These are phyloP conservation scores for Diaporthe vexans DNA, from an alignment of 2,329 filamentous ascomycete genomes.

Conservation along the genomic window DNA sequence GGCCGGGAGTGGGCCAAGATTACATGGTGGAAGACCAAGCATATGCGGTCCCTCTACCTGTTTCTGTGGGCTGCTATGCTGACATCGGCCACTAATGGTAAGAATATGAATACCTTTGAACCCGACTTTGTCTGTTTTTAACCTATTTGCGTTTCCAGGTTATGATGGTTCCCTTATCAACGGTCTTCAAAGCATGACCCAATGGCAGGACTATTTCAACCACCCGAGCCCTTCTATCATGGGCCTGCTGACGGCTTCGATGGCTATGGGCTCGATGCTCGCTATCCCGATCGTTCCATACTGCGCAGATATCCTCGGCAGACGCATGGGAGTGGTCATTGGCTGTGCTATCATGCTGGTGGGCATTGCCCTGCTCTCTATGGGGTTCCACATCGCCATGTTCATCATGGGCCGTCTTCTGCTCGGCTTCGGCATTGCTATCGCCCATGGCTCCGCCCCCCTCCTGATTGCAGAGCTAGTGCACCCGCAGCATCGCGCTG, in stretches of 20 bases:
- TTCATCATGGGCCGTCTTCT: slow-evolving; percentile 57
- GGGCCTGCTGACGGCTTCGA: slow-evolving; percentile 59
- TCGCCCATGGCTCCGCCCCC: slow-evolving; percentile 44
- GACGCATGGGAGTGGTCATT: slow-evolving; percentile 60
- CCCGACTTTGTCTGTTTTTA: background rate
- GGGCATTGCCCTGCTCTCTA: slow-evolving; percentile 56
- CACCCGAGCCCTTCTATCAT: slow-evolving; percentile 52
- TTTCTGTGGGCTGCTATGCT: slow-evolving; percentile 53
- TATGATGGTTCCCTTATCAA: slow-evolving; percentile 63
- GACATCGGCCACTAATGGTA: slow-evolving; percentile 54
- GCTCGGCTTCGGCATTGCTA: slow-evolving; percentile 51
- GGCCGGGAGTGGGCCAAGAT: slow-evolving; percentile 48
- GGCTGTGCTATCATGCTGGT: slow-evolving; percentile 58
- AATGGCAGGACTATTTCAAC: slow-evolving; percentile 57
- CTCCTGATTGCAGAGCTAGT: slow-evolving; percentile 53
- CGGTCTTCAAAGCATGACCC: slow-evolving; percentile 58
- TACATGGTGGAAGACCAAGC: slow-evolving; percentile 49
- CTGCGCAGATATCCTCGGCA: slow-evolving; percentile 59
- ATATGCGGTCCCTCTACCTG: slow-evolving; percentile 51
- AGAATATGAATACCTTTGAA: background rate
- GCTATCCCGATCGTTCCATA: slow-evolving; percentile 62
- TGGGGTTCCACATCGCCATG: slow-evolving; percentile 54
- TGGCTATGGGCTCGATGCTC: slow-evolving; percentile 60
- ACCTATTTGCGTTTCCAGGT: slow-evolving; percentile 42
- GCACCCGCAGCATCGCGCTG: slow-evolving; percentile 54